A percentile compares a stretch with the other conserved stretches of the same genome.
These are phyloP conservation scores for Chenopodium suecicum DNA, from an alignment of 148 eudicot genomes.

Conservation along the genomic window DNA sequence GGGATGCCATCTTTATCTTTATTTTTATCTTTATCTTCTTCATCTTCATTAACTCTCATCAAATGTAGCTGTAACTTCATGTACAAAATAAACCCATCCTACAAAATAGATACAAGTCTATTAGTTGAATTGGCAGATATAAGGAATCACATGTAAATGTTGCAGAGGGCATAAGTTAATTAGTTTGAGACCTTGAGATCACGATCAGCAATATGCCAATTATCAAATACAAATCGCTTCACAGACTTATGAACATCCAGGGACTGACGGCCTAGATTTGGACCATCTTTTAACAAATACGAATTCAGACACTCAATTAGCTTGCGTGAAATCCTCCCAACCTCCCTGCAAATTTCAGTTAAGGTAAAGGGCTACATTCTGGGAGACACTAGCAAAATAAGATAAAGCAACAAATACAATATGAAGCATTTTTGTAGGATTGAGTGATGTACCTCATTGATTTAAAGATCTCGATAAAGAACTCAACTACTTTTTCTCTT, in stretches of 20 bases:
- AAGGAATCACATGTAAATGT: slow-evolving; percentile 1
- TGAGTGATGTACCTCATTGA: slow-evolving; percentile 46
- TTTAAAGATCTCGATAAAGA: slow-evolving; percentile 61
- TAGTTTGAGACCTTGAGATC: slow-evolving; percentile 58
- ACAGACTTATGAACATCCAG: slow-evolving; percentile 78
- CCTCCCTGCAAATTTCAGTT: slow-evolving; percentile 53
- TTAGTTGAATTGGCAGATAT: neutral
- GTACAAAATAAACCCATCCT: slow-evolving; percentile 81
- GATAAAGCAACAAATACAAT: neutral
- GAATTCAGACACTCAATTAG: slow-evolving; percentile 78
- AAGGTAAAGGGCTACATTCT: neutral
- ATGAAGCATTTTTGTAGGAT: neutral
- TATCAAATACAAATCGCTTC: slow-evolving; percentile 62
- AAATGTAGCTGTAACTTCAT: slow-evolving; percentile 74
- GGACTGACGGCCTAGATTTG: slow-evolving; percentile 72
- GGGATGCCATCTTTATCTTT: slow-evolving; percentile 46
- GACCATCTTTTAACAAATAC: slow-evolving; percentile 83
- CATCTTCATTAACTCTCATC: slow-evolving; percentile 63
- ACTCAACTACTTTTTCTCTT: slow-evolving; percentile 60
- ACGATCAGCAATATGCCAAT: slow-evolving; percentile 71
- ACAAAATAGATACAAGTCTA: slow-evolving; percentile 11
- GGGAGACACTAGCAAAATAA: slow-evolving; percentile 3
- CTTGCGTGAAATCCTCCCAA: slow-evolving; percentile 75
- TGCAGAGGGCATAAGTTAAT: neutral
- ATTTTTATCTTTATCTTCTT: slow-evolving; percentile 28